These are phyloP conservation scores for Colletotrichum sp. DNA, from an alignment of 2,329 filamentous ascomycete genomes.

Conservation along the genomic window DNA sequence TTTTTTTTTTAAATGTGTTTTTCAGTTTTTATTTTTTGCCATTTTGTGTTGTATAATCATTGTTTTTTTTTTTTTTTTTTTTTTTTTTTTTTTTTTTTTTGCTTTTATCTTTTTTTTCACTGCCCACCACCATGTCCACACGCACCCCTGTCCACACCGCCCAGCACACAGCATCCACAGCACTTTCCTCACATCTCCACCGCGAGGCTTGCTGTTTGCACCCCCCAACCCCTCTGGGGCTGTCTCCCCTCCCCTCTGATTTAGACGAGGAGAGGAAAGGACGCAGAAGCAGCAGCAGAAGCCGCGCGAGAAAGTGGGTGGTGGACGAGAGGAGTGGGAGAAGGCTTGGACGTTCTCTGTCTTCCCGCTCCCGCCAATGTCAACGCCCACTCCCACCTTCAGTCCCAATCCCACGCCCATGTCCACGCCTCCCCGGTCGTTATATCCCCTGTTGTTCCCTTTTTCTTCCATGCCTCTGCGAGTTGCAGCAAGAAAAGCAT, in stretches of 20 bases:
- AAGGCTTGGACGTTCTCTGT: neutral
- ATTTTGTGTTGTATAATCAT: no score
- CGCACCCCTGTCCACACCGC: neutral
- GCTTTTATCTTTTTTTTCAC: neutral
- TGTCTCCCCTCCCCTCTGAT: neutral
- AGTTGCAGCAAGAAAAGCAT: slow-evolving; percentile 19
- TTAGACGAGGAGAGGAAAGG: neutral
- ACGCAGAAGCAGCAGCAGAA: neutral
- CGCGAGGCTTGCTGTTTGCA: neutral
- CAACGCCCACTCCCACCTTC: neutral
- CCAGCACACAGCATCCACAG: neutral
- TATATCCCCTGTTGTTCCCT: slow-evolving; percentile 20
- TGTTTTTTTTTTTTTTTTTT: no score
- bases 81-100: neutral
- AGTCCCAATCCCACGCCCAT: neutral
- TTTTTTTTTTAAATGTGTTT: no score
- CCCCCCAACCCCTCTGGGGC: neutral
- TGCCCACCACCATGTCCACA: neutral
- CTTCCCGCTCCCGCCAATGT: neutral
- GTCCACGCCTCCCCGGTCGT: slow-evolving; percentile 14
- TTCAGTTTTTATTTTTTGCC: no score
- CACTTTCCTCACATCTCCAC: slow-evolving; percentile 2
- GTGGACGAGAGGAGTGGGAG: neutral
- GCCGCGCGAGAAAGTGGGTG: neutral
- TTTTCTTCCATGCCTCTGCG: slow-evolving; percentile 12